Evolutionary conservation across 2,329 filamentous ascomycete genomes (phyloP), one percentile per base, ranked within the genome.

Genomic region (Phaeosphaeriaceae sp.): DNA sequence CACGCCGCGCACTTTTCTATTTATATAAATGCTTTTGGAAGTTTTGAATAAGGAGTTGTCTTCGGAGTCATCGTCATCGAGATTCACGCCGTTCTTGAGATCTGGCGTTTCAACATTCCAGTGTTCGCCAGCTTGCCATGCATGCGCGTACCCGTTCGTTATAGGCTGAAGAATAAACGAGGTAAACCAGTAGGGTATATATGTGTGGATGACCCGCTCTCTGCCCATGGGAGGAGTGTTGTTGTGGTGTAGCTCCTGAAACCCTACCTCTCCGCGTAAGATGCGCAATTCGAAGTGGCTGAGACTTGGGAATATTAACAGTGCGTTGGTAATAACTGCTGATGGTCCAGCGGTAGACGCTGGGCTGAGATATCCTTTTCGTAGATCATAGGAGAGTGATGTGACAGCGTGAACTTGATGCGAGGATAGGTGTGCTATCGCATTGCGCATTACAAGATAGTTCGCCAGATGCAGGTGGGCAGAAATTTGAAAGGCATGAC

Each of bases 261-360:
- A n/a, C n/a, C n/a, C n/a, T n/a, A n/a, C n/a, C n/a, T n/a, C n/a
- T n/a, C n/a, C n/a, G 4, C 44, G 35, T 15, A 21, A 12, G 8
- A 40, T 30, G 8, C 17, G 28, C 7, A 52, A 21, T 11, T 37
- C n/a, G 26, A 58, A 54, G 13, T 15, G 17, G 2, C 3, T 4
- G 3, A 58, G 37, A 4, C 13, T 13, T 1, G 54, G 54, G 17
- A 58, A 44, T 1, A 48, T 6, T 2, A 52, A n/a, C 1, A 54
- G 37, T 1, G 48, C 46, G 32, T 48, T 52, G 12, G 40, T 15
- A 7, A 58, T 33, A 3, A 47, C n/a, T n/a, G n/a, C n/a, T n/a
- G n/a, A n/a, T n/a, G n/a, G n/a, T n/a, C n/a, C n/a, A n/a, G n/a
- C n/a, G 15, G 1, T 42, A n/a, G 11, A 16, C 35, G 11, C 20